A percentile compares a stretch with the other conserved stretches of the same genome.
Conservation (phyloP, 2,329 filamentous ascomycete species). For the Penicillium sp. region DNA sequence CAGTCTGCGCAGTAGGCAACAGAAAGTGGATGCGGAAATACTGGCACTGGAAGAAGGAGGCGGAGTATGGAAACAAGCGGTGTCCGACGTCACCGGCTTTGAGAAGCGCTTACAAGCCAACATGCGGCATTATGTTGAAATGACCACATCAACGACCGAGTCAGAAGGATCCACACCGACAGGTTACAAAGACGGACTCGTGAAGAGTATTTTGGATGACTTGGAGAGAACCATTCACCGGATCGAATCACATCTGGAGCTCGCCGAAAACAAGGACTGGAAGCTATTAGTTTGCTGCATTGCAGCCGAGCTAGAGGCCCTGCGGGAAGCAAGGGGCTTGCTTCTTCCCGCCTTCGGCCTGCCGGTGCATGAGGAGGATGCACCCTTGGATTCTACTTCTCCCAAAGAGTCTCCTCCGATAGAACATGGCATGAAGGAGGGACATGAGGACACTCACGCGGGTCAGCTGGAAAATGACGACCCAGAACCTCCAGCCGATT, state of each 20-base stretch:
- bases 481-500: conserved; percentile 32
- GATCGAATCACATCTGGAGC: conserved; percentile 43
- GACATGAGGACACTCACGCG: conserved; percentile 6
- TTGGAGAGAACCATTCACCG: conserved; percentile 41
- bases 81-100: conserved; percentile 46
- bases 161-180: conserved; percentile 8
- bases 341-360: conserved; percentile 30
- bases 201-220: conserved; percentile 33
- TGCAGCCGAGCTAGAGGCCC: conserved; percentile 53
- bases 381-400: conserved; percentile 7
- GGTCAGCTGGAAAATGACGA: conserved; percentile 24
- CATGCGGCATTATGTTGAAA: conserved; percentile 28
- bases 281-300: conserved; percentile 55
- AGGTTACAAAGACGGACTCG: conserved; percentile 19
- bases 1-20: conserved; percentile 37
- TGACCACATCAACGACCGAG: conserved; percentile 15
- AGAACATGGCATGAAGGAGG: background rate
- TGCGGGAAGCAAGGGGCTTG: conserved; percentile 33
- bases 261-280: conserved; percentile 50
- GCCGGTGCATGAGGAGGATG: conserved; percentile 14
- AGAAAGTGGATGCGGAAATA: conserved; percentile 46
- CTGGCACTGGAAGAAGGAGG: conserved; percentile 52
- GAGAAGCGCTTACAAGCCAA: conserved; percentile 32
- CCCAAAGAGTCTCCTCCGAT: conserved; percentile 6
- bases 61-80: conserved; percentile 49